Evolutionary conservation across 73 alveolate species (phyloP).

Genomic region (Paramecium bursaria): DNA sequence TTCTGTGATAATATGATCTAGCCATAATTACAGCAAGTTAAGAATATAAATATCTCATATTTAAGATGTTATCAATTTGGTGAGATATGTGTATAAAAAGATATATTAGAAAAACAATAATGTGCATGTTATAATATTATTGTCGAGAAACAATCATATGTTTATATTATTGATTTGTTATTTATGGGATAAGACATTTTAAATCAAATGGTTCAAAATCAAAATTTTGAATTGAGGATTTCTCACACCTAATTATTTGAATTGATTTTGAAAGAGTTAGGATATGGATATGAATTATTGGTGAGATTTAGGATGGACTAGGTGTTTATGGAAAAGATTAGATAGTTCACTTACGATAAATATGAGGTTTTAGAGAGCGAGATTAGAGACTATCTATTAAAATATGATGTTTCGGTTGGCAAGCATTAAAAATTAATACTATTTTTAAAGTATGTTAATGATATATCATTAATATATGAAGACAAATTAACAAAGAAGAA

Average conservation of each 20-base stretch:
- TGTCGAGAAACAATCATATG: neutral
- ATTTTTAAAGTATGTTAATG: too few species aligned
- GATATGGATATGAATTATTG: neutral
- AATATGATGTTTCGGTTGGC: too few species aligned
- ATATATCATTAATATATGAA: too few species aligned
- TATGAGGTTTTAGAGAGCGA: too few species aligned
- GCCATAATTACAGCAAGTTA: neutral
- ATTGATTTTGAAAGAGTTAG: slow-evolving; percentile 36
- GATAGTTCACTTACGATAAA: too few species aligned
- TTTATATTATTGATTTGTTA: neutral
- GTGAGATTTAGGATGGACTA: too few species aligned
- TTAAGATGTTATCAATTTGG: slow-evolving; percentile 29
- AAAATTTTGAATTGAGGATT: slow-evolving; percentile 29
- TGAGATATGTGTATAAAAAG: neutral
- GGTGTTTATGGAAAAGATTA: too few species aligned
- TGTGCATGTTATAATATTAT: slow-evolving; percentile 38
- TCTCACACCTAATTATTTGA: slow-evolving; percentile 30
- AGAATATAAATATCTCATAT: neutral
- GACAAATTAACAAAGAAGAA: too few species aligned
- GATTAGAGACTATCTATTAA: too few species aligned
- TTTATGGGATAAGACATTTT: slow-evolving; percentile 3
- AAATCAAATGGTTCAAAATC: neutral
- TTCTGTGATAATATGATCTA: slow-evolving; percentile 6
- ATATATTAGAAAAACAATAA: neutral
- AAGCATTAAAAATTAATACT: too few species aligned